Percentiles rank a stretch among this genome's conserved stretches.
These are phyloP conservation scores for Herpetospermum pedunculosum DNA, from an alignment of 306 rosid genomes.

Conservation along the genomic window DNA sequence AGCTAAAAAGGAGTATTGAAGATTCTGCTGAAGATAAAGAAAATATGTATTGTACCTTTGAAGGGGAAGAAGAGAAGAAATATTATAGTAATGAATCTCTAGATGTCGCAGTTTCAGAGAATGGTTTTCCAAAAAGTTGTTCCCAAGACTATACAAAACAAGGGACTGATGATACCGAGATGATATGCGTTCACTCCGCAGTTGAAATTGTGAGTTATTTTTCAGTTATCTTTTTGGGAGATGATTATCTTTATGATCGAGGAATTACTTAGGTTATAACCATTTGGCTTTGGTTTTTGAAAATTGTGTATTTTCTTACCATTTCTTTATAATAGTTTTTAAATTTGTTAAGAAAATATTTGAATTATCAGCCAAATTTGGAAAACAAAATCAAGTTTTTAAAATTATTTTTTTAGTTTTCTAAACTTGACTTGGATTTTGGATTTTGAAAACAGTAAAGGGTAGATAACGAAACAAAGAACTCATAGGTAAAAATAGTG, in stretches of 20 bases:
- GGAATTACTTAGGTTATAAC: too few relatives aligned
- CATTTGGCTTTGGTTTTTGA: too few relatives aligned
- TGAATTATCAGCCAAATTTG: too few relatives aligned
- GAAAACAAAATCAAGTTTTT: too few relatives aligned
- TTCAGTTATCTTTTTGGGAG: conserved; percentile 14
- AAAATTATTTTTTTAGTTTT: too few relatives aligned
- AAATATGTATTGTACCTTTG: conserved; percentile 23
- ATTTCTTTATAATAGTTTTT: too few relatives aligned
- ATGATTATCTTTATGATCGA: neutral
- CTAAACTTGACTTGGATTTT: too few relatives aligned
- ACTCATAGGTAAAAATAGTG: too few relatives aligned
- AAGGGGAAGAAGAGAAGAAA: conserved; percentile 16
- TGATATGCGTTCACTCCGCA: conserved; percentile 20
- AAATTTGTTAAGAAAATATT: too few relatives aligned
- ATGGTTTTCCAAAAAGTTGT: conserved; percentile 15
- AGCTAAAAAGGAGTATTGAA: conserved; percentile 19
- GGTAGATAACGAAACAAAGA: too few relatives aligned
- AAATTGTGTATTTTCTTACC: too few relatives aligned
- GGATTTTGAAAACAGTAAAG: too few relatives aligned
- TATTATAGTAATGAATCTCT: conserved; percentile 22
- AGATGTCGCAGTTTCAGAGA: conserved; percentile 17
- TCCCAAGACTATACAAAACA: conserved; percentile 27
- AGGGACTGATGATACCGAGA: conserved; percentile 22
- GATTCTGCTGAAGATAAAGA: conserved; percentile 42
- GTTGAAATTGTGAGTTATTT: conserved; percentile 34